Base-by-base conservation (phyloP, 805 yeast species). In the Starmerella kuoi region DNA sequence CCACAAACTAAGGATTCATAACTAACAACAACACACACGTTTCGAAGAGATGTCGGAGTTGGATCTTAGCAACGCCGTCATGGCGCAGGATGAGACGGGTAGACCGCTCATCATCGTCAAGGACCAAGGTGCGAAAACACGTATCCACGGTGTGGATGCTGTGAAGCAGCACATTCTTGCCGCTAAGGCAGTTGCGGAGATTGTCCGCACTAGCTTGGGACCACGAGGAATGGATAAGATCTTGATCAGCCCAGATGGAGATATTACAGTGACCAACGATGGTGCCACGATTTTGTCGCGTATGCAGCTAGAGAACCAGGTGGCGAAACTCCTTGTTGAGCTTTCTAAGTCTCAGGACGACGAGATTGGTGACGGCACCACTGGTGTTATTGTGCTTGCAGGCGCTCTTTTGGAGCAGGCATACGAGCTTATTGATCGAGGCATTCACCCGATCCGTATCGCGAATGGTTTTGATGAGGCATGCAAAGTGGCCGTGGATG, bases 71-170 rank as follows among this genome's bases (percentile, higher is more conserved):
- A 91, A 93, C 58, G 98, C 98, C 64, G 86, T 91, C 55, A 85
- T 91, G 68, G 97, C 98, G 3, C 98, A 88, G 64, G 99, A 91
- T 62, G 99, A 91, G 64, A 84, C 82, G 87, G 99, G 99, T 18
- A 79, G 98, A 64, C 99, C 99, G 18, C 85, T 91, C 61, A 88
- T 91, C 59, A 91, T 91, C 60, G 99, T 91, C 41, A 77, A 91
- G 61, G 99, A 91, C 57, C 79, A 74, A 56, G 78, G 77, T 23
- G 65, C 64, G 46, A 74, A 74, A 59, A 66, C 71, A 53, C 56
- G 87, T 60, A 68, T 73, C 8, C 86, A 79, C 52, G 93, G 93
- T 22, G 62, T 75, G 34, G 85, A 91, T 61, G 86, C 96, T 48
- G 70, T 76, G 62, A 73, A 66, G 56, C 56, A 88, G 32, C 97